Evolutionary conservation across 1,139 yeast species (phyloP).

Genomic region (Saccharomyces hybrid): DNA sequence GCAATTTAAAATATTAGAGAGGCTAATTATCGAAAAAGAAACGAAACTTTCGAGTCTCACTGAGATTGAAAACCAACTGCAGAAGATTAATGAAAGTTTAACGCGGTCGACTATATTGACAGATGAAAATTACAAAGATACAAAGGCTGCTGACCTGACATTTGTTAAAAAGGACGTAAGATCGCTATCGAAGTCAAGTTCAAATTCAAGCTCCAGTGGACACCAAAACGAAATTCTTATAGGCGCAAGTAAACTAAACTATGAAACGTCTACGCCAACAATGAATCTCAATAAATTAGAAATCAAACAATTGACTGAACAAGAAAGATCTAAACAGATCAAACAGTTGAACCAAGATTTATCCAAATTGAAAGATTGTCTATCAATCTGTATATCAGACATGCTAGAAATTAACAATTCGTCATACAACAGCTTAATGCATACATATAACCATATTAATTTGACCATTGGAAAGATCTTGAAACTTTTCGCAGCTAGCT

Average conservation of each 20-base stretch:
- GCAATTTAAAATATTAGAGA: slow-evolving; percentile 49
- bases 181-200: not conserved
- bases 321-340: slow-evolving; percentile 30
- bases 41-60: slow-evolving; percentile 23
- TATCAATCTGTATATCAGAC: slow-evolving; percentile 31
- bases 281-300: slow-evolving; percentile 10
- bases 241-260: slow-evolving; percentile 12
- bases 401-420: slow-evolving; percentile 31
- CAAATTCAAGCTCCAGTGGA: not conserved
- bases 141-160: slow-evolving; percentile 3
- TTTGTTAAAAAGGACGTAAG: not conserved
- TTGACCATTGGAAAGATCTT: slow-evolving; percentile 23
- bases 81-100: slow-evolving; percentile 27
- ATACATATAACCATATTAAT: slow-evolving; percentile 7
- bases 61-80: slow-evolving; percentile 30
- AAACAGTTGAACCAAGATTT: slow-evolving; percentile 29
- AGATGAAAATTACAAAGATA: slow-evolving; percentile 21
- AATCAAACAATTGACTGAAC: slow-evolving; percentile 20
- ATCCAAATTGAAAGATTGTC: slow-evolving; percentile 33
- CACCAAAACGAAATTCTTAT: slow-evolving; percentile 1
- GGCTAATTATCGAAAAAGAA: slow-evolving; percentile 31
- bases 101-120: slow-evolving; percentile 22
- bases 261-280: slow-evolving; percentile 7
- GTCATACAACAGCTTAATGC: slow-evolving; percentile 20
- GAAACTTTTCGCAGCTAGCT: slow-evolving; percentile 24